Base-by-base conservation (phyloP, 257 asterid species). In the Thymus mandschuricus region DNA sequence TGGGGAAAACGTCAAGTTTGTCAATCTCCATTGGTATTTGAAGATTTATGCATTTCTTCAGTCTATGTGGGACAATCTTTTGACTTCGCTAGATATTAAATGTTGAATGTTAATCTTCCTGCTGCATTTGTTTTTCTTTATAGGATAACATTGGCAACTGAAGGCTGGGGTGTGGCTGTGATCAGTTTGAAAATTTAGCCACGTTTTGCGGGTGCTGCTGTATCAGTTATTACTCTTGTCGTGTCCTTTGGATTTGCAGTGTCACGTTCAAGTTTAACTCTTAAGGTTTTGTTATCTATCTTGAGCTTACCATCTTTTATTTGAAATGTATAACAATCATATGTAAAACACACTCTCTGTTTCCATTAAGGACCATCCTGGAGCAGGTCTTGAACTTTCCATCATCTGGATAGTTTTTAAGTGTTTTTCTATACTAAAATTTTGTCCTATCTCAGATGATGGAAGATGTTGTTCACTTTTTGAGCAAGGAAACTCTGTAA, bases 151-250 rank as follows among this genome's bases (percentile, higher is more conserved):
- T 82, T 95, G 87, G 99, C 99, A 60, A 85, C 64, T 72, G 99
- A 95, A 89, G 98, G 99, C 65, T 95, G 99, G 99, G 99, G 99
- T 52, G 99, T 95, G 48, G 99, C 92, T 62, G 99, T n/a, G n/a
- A n/a, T 98, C 75, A 95, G 99, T 75, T 89, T 95, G 89, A 92
- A 92, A 77, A 89, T 95, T 56, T 88, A 92, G 83, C 98, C 98
- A 46, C 98, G 98, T 10, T 95, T 95, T 80, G 98, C 95, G 77
- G 99, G 99, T 72, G 99, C 99, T 57, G 97, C 99, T 48, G 98
- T 95, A 29, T 95, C 99, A 50, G 99, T 98, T 61, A 64, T 95
- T 76, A 95, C 98, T 57, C 98, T 95, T 69, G 99, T 95, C 43
- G 99, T 95, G 78, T 87, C 99, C 73, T 95, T 95, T 60, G 99